A percentile compares a stretch with the other conserved stretches of the same genome.
Conservation (phyloP, 225 moss, liverwort and hornwort genomes). For the Polytrichum commune region DNA sequence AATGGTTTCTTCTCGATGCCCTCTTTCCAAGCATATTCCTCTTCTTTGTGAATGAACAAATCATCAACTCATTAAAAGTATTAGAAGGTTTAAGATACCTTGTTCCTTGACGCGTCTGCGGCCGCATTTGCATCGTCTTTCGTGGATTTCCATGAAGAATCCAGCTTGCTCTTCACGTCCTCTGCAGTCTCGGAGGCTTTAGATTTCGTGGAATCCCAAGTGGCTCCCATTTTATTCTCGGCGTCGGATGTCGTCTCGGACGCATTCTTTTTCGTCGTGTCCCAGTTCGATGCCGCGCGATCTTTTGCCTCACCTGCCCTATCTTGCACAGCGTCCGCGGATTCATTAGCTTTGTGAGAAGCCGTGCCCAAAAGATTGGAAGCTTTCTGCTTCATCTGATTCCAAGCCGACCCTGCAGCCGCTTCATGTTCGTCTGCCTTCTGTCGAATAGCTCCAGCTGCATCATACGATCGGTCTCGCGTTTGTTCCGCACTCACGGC, state of each 20-base stretch:
- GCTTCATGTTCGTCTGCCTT: background rate
- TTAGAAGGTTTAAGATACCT: background rate
- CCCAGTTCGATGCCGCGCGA: constrained; percentile 24
- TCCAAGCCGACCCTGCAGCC: constrained; percentile 27
- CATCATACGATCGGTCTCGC: constrained; percentile 14
- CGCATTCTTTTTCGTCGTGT: constrained; percentile 21
- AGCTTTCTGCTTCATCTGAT: constrained; percentile 52
- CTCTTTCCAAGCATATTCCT: too few species aligned
- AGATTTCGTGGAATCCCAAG: constrained; percentile 31
- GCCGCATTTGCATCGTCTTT: constrained; percentile 13
- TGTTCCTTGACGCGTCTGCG: background rate
- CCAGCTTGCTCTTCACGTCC: constrained; percentile 15
- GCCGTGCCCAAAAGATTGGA: constrained; percentile 26
- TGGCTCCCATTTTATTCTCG: constrained; percentile 23
- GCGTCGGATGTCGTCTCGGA: constrained; percentile 11
- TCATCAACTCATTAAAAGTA: too few species aligned
- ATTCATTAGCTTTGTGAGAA: constrained; percentile 29
- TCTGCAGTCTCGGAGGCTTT: constrained; percentile 16
- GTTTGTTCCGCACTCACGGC: background rate
- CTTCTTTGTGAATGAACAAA: too few species aligned
- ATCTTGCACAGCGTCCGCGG: constrained; percentile 12
- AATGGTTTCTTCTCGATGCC: too few species aligned
- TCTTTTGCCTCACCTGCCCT: constrained; percentile 27
- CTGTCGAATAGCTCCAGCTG: constrained; percentile 2
- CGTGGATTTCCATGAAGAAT: constrained; percentile 13